A percentile compares a stretch with the other conserved stretches of the same genome.
Evolutionary conservation across 179 eudicot genomes (phyloP).

Genomic region (Corrigiola litoralis): DNA sequence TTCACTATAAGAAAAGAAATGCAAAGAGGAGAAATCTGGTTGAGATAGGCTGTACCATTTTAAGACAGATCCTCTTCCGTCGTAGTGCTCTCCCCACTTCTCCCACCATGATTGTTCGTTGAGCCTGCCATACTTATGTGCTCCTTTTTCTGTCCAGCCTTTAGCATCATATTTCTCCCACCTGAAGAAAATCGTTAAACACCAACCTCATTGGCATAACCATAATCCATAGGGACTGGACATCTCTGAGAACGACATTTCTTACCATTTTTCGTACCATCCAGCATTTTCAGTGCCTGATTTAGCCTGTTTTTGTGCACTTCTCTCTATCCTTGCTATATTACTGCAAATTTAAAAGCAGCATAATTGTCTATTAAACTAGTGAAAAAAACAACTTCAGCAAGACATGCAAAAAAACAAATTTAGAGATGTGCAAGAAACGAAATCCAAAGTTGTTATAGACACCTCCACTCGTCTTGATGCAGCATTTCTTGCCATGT

Average conservation of each 20-base stretch:
- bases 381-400: not conserved
- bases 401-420: not conserved
- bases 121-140: slow-evolving; percentile 90
- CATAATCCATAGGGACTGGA: not conserved
- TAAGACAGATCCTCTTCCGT: slow-evolving; percentile 91
- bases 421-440: not conserved
- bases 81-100: slow-evolving; percentile 97
- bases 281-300: slow-evolving; percentile 98
- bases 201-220: not conserved
- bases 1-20: not conserved
- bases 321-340: slow-evolving; percentile 90
- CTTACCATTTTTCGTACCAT: slow-evolving; percentile 98
- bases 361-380: not conserved
- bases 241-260: not conserved
- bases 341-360: slow-evolving; percentile 51
- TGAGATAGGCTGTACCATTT: slow-evolving; percentile 50
- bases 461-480: slow-evolving; percentile 98
- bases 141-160: slow-evolving; percentile 99
- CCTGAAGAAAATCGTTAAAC: slow-evolving; percentile 36
- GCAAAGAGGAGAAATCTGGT: not conserved
- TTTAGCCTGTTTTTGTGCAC: slow-evolving; percentile 98
- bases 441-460: not conserved
- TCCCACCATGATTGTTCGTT: slow-evolving; percentile 99
- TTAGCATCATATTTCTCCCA: slow-evolving; percentile 97
- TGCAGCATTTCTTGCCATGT: slow-evolving; percentile 99